A percentile compares a stretch with the other conserved stretches of the same genome.
Evolutionary conservation across 176 grass and related monocot genomes (phyloP).

Genomic region (Musa beccarii): DNA sequence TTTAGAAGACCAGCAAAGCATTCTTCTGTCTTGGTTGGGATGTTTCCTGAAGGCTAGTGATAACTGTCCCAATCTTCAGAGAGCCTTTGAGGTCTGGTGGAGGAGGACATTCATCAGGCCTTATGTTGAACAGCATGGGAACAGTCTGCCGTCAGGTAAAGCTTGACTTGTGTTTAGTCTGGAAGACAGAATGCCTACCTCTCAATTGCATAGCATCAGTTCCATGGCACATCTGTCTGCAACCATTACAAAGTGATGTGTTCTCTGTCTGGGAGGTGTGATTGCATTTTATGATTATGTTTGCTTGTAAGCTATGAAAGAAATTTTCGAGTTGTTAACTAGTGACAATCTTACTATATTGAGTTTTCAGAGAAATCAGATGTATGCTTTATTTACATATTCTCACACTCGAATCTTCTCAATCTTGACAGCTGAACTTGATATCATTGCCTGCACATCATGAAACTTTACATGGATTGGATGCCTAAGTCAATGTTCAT

Average conservation of each 20-base stretch:
- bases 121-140: slow-evolving; percentile 29
- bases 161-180: background rate
- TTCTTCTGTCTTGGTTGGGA: slow-evolving; percentile 62
- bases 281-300: background rate
- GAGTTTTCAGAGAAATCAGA: too few species aligned
- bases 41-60: slow-evolving; percentile 57
- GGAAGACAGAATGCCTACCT: background rate
- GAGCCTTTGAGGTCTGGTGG: slow-evolving; percentile 97
- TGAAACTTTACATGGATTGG: too few species aligned
- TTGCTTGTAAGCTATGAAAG: background rate
- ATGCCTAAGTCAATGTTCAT: too few species aligned
- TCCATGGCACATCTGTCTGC: too few species aligned
- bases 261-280: background rate
- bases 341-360: background rate
- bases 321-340: background rate
- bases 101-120: slow-evolving; percentile 87
- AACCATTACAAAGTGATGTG: background rate
- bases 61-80: slow-evolving; percentile 72
- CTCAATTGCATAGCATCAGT: too few species aligned
- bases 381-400: too few species aligned
- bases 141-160: background rate
- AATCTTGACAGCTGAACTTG: too few species aligned
- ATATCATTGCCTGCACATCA: too few species aligned
- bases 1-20: slow-evolving; percentile 57
- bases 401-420: too few species aligned